Conservation (phyloP, 805 yeast species). For the Cephaloascus albidus region DNA sequence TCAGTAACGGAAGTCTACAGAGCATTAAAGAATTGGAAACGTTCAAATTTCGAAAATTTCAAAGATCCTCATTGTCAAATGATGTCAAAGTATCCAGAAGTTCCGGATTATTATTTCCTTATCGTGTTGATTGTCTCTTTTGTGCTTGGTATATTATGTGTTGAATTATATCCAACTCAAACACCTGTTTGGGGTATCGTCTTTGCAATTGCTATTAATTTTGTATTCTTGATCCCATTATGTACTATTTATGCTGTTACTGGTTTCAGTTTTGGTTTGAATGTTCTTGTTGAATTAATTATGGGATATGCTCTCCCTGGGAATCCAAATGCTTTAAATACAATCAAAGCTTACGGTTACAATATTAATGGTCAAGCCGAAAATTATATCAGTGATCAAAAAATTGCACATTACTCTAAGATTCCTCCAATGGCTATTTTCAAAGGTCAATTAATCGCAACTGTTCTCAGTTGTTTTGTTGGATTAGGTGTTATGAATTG, state of each 20-base stretch:
- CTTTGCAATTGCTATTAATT: constrained; percentile 11
- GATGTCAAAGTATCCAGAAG: constrained; percentile 30
- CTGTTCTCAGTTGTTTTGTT: constrained; percentile 21
- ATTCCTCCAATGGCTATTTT: constrained; percentile 13
- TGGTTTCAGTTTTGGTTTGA: constrained; percentile 6
- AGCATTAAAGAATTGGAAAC: constrained; percentile 9
- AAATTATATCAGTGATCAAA: constrained; percentile 26
- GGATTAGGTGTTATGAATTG: constrained; percentile 22
- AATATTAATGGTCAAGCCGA: constrained; percentile 21
- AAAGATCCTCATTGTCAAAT: constrained; percentile 31
- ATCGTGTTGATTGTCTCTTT: constrained; percentile 31
- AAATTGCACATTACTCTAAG: constrained; percentile 18
- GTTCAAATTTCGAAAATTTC: not conserved
- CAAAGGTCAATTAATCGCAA: constrained; percentile 25
- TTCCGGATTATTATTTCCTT: constrained; percentile 36
- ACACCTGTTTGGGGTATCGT: constrained; percentile 16
- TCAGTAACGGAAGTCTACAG: constrained; percentile 26
- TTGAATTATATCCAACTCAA: constrained; percentile 21
- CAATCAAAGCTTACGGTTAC: constrained; percentile 15
- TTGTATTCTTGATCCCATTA: constrained; percentile 13
- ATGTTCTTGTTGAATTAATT: constrained; percentile 11
- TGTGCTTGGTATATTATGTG: constrained; percentile 27
- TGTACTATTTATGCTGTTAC: constrained; percentile 8
- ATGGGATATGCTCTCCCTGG: constrained; percentile 18
- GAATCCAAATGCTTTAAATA: constrained; percentile 13